Evolutionary conservation across 2,329 filamentous ascomycete species (phyloP), one percentile per base, ranked within the genome.

Genomic region (Aureobasidium namibiae): DNA sequence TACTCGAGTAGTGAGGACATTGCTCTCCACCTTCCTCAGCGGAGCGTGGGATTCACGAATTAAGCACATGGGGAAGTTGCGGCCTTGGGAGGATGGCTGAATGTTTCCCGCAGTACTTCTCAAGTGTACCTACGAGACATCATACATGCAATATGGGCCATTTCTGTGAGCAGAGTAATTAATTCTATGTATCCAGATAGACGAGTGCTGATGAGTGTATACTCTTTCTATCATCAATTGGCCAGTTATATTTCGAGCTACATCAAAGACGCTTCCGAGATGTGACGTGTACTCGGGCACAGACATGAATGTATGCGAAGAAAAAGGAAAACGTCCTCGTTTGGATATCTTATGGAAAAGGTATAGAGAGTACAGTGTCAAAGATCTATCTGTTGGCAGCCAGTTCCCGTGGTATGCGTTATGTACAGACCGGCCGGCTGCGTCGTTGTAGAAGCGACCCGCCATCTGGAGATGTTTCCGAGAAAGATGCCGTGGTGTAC

Each of bases 401-500:
- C 33, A 39, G 18, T 39, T 52, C 24, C 48, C 48, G 21, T 39
- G 33, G 21, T 52, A 11, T 52, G 48, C 29, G 24, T 44, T 59
- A 59, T 59, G 44, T 59, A 59, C 56, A 59, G 56, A 49, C 36
- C 56, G 45, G 45, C 56, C n/a, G n/a, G n/a, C n/a, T 59, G 56
- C 56, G 26, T 59, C 53, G 33, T 52, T n/a, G 24, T 6, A 36
- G 29, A 36, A 50, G 46, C 31, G 31, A 21, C 31, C 34, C 48
- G 34, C 48, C 48, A 39, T 52, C 14, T 52, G 21, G 33, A 39
- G 48, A 52, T 34, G 29, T 52, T 52, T 16, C 31, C 23, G 45
- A 31, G 23, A 33, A 31, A 21, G 21, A 29, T 18, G 26, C 34
- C 41, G 33, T 42, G 42, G 3, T 39, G 14, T 21, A 9, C 16